These are phyloP conservation scores for Citrus hindsii DNA, from an alignment of 345 rosid genomes.

Conservation along the genomic window DNA sequence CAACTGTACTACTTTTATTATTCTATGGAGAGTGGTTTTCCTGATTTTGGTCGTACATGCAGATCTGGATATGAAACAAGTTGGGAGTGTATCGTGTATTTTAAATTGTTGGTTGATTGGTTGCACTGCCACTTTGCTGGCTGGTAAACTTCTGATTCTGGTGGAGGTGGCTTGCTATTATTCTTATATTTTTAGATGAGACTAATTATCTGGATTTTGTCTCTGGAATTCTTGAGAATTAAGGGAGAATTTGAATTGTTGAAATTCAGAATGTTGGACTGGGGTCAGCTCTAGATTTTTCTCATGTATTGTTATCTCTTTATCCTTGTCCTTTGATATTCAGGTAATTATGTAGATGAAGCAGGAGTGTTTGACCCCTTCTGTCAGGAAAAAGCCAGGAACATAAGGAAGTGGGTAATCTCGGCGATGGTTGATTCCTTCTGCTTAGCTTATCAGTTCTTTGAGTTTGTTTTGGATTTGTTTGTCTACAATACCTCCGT, in stretches of 20 bases:
- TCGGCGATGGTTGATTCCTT: not conserved
- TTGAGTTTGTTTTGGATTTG: not conserved
- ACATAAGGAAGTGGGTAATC: not conserved
- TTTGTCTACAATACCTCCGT: not conserved
- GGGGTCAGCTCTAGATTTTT: too few species aligned
- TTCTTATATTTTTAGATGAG: not conserved
- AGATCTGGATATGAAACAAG: not conserved
- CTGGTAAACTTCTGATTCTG: not conserved
- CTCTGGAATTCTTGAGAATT: not conserved
- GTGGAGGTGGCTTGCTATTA: not conserved
- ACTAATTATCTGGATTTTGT: not conserved
- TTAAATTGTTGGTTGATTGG: not conserved
- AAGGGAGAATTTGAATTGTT: not conserved
- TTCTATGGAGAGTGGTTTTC: not conserved
- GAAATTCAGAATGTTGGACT: not conserved
- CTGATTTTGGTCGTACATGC: not conserved
- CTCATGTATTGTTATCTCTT: too few species aligned
- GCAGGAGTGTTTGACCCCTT: not conserved
- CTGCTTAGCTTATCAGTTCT: not conserved
- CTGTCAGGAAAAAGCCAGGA: not conserved
- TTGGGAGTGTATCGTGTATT: not conserved
- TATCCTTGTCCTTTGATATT: not conserved
- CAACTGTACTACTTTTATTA: not conserved
- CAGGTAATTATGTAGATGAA: not conserved
- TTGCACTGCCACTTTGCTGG: not conserved